Evolutionary conservation across 208 protist species (phyloP), one percentile per base, ranked within the genome.

Genomic region (Leishmania gerbilli): DNA sequence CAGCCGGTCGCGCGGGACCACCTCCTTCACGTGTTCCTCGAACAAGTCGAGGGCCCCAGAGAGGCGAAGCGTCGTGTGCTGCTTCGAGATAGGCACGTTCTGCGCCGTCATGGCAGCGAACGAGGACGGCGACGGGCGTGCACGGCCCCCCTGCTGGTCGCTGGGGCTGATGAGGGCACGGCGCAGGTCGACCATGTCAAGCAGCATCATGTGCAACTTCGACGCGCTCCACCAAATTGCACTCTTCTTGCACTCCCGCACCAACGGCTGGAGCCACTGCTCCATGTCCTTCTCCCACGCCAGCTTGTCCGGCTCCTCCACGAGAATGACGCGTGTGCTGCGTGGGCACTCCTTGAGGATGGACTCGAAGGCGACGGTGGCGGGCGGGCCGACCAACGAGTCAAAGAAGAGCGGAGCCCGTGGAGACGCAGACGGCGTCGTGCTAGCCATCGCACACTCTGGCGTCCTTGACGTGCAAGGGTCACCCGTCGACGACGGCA

Each of bases 241-340:
- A 42, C 77, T 84, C 45, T 55, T 77, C 67, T 91, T 79, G 79
- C 80, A 89, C n/a, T 90, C 86, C 49, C 68, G 72, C 67, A 91
- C 69, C 27, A 97, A 60, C 27, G 85, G 88, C 31, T 80, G 71
- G 74, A 95, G 81, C 51, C 88, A 81, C 71, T 82, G 74, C 17
- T 89, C 86, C 71, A 90, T 90, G 67, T 96, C 90, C 64, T 84
- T 88, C 72, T 90, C 91, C 91, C 90, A 97, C 49, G 77, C 71
- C 0, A 90, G 76, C 78, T 97, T 97, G 74, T 97, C 90, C 3
- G 80, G 67, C 84, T 97, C 92, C 87, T 96, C 93, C 21, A 96
- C 90, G 0, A 97, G 80, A 76, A 97, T 87, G 11, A 97, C 91
- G 60, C 89, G 88, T 13, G 93, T 96, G 81, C 88, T 93, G 51